Conservation (phyloP, 306 rosid genomes). For the Begonia fuchsioides region DNA sequence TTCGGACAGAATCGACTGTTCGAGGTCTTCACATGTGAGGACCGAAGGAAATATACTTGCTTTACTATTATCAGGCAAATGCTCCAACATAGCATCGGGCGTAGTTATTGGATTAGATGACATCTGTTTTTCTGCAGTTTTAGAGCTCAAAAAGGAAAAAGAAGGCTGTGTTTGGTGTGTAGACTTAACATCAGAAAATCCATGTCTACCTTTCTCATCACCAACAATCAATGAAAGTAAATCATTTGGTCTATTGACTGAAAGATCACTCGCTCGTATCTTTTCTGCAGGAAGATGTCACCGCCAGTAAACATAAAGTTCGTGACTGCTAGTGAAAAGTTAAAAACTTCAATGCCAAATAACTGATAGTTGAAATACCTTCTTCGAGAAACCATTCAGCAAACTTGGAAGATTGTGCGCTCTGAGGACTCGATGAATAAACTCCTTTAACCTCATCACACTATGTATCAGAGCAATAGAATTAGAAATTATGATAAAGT, state of each 20-base stretch:
- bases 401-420: constrained; percentile 65
- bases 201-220: constrained; percentile 48
- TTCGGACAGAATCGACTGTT: constrained; percentile 77
- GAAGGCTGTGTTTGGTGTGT: constrained; percentile 22
- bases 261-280: constrained; percentile 29
- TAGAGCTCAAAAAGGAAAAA: constrained; percentile 29
- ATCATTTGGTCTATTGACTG: constrained; percentile 48
- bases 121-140: constrained; percentile 22
- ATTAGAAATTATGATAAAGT: too few species aligned
- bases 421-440: constrained; percentile 40
- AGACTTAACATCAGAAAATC: constrained; percentile 25
- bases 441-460: constrained; percentile 38
- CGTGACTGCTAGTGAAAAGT: constrained; percentile 2
- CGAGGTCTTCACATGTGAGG: constrained; percentile 92
- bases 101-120: constrained; percentile 22
- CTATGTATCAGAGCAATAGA: constrained; percentile 3
- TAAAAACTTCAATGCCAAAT: constrained; percentile 10
- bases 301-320: too few species aligned
- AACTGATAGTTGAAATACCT: constrained; percentile 30
- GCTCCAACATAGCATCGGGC: constrained; percentile 27
- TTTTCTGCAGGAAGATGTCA: constrained; percentile 39
- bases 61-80: constrained; percentile 29
- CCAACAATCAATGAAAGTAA: constrained; percentile 73
- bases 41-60: constrained; percentile 46
- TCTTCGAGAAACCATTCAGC: constrained; percentile 86